These are phyloP conservation scores for Diplogelasinospora grovesii DNA, from an alignment of 495 filamentous ascomycete species.

Conservation along the genomic window DNA sequence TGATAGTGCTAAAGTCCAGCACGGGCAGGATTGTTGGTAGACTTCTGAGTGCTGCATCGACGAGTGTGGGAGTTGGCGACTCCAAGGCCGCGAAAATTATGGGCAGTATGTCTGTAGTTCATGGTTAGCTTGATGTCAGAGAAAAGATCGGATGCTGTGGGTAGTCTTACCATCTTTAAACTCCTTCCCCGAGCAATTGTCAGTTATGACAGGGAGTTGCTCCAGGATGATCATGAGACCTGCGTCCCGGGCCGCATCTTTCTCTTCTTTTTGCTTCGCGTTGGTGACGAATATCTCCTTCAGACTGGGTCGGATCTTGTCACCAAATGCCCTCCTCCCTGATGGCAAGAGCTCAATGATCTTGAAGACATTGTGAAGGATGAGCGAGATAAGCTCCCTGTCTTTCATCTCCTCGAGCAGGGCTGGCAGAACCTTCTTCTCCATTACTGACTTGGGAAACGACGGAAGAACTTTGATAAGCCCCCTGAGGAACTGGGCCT, in stretches of 20 bases:
- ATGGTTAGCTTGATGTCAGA: conserved; percentile 11
- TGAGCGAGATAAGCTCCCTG: conserved; percentile 70
- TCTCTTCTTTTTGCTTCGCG: conserved; percentile 51
- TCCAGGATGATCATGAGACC: conserved; percentile 85
- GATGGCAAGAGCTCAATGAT: conserved; percentile 71
- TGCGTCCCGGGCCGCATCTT: conserved; percentile 78
- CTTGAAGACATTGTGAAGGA: conserved; percentile 85
- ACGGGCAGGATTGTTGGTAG: conserved; percentile 69
- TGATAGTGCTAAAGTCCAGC: conserved; percentile 91
- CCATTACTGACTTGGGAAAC: conserved; percentile 86
- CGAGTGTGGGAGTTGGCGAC: conserved; percentile 77
- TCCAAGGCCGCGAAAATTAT: conserved; percentile 76
- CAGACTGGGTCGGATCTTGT: conserved; percentile 75
- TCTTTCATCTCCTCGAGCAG: conserved; percentile 91
- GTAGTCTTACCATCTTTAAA: conserved; percentile 91
- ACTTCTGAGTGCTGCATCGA: conserved; percentile 73
- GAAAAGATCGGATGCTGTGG: conserved; percentile 20
- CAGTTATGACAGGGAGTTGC: conserved; percentile 64
- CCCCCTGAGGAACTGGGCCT: conserved; percentile 84
- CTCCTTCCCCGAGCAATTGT: conserved; percentile 79
- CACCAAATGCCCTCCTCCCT: conserved; percentile 68
- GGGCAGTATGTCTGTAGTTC: conserved; percentile 66
- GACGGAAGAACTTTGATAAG: conserved; percentile 77
- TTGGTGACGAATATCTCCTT: conserved; percentile 70
- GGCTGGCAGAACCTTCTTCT: conserved; percentile 86